Evolutionary conservation across 306 rosid genomes (phyloP).

Genomic region (Neltuma alba): DNA sequence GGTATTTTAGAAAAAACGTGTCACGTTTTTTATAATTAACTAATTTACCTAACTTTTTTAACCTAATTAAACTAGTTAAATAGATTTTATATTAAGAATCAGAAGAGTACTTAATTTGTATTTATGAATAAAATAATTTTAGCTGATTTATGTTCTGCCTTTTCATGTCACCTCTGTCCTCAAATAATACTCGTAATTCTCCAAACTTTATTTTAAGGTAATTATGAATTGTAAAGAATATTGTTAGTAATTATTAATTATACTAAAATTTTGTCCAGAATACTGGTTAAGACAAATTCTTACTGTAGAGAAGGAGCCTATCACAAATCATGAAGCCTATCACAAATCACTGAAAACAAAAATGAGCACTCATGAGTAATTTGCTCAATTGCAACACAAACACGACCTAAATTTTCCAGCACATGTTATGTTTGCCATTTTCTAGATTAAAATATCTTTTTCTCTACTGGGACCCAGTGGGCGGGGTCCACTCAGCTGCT

Average conservation of each 20-base stretch:
- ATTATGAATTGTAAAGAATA: too few species aligned
- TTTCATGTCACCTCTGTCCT: background rate
- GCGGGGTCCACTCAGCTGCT: background rate
- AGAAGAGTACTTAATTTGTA: too few species aligned
- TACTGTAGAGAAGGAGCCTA: too few species aligned
- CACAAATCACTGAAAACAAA: background rate
- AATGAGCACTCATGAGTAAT: background rate
- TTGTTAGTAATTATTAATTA: too few species aligned
- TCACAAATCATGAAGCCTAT: background rate
- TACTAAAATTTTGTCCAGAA: too few species aligned
- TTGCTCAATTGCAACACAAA: background rate
- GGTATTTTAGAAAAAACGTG: too few species aligned
- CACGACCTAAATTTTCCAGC: background rate
- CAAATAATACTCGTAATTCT: background rate
- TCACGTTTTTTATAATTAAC: too few species aligned
- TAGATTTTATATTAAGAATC: too few species aligned
- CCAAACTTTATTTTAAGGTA: background rate
- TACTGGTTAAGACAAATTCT: background rate
- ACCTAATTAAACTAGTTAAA: too few species aligned
- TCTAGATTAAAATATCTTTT: background rate
- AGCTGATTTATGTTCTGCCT: too few species aligned
- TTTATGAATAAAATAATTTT: too few species aligned
- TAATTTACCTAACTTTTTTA: too few species aligned
- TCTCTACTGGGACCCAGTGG: background rate
- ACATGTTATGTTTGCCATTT: slow-evolving; percentile 31